Evolutionary conservation across 1,284 basidiomycete genomes (phyloP), one percentile per base, ranked within the genome.

Genomic region (Mycosarcoma maydis): DNA sequence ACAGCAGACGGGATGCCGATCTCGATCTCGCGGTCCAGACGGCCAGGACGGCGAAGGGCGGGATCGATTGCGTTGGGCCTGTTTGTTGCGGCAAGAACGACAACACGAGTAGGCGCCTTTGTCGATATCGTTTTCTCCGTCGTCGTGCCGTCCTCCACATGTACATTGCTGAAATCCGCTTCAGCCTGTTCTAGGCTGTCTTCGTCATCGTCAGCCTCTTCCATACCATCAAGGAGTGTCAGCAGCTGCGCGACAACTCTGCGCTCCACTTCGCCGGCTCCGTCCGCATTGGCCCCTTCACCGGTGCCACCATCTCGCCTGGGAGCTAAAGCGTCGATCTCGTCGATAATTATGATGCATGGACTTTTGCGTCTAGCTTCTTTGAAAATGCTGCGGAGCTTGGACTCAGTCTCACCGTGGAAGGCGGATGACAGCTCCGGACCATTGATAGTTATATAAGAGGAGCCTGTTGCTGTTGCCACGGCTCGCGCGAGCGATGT

Each of bases 1-100:
- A 88, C 86, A 2, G 88, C 88, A 77, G 94, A 92, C 1, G 96
- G 96, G 29, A 98, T 88, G 32, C 94, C 95, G 72, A 98, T 94
- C 82, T 99, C 96, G 38, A 99, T 92, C 83, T 98, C 96, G 66
- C 92, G 86, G 82, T 99, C 96, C 75, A 99, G 95, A 64, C 96
- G 85, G 2, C 96, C 96, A 3, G 96, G 96, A 29, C 96, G 85
- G 45, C 96, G 85, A 37, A 99, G 84, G 0, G 96, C 96, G 26
- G 94, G 95, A 82, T 99, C 96, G 58, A 99, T 92, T 5, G 94
- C 91, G 80, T 98, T 98, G 4, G 94, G 95, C 30, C 96, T 86
- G 82, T 99, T 98, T 1, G 96, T 98, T 0, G 96, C 96, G 1
- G 92, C 96, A 61, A 99, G 92, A 19, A 99, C 92, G 4, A 98